A percentile compares a stretch with the other conserved stretches of the same genome.
Evolutionary conservation across 331 rosid species (phyloP).

Genomic region (Malus hybrid): DNA sequence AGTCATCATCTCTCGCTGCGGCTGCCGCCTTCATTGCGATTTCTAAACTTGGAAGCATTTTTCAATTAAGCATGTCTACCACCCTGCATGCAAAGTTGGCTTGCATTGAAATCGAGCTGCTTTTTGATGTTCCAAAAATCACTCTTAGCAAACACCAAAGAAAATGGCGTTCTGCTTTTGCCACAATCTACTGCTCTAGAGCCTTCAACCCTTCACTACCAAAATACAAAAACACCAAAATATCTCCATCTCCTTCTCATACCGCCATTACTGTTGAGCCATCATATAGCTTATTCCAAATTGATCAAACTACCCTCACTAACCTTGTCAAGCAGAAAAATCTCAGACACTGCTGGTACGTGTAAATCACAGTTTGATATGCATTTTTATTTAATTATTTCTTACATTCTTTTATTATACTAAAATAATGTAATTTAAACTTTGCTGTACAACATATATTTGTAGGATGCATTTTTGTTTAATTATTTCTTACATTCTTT

Average conservation of each 20-base stretch:
- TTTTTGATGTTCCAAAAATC: neutral
- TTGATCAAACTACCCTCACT: conserved; percentile 14
- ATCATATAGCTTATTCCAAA: neutral
- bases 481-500: too few relatives aligned
- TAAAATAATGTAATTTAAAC: too few relatives aligned
- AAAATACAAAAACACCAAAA: neutral
- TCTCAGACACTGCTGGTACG: neutral
- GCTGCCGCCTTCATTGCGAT: too few relatives aligned
- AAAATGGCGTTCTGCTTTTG: neutral
- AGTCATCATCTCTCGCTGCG: too few relatives aligned
- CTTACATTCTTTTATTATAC: too few relatives aligned
- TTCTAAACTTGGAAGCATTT: neutral
- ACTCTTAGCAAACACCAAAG: neutral
- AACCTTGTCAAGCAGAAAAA: conserved; percentile 15
- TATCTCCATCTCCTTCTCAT: neutral
- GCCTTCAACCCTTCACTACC: neutral
- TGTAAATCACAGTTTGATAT: neutral
- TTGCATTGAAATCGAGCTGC: neutral
- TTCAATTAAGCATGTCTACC: neutral
- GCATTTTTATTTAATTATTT: neutral
- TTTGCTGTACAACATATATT: too few relatives aligned
- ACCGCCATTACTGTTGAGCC: neutral
- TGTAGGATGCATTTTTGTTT: too few relatives aligned
- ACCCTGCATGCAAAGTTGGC: neutral
- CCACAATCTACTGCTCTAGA: neutral